A percentile compares a stretch with the other conserved stretches of the same genome.
phyloP scores from a whole-genome alignment of 2,329 filamentous ascomycete species.

The Exophiala oligosperma region DNA sequence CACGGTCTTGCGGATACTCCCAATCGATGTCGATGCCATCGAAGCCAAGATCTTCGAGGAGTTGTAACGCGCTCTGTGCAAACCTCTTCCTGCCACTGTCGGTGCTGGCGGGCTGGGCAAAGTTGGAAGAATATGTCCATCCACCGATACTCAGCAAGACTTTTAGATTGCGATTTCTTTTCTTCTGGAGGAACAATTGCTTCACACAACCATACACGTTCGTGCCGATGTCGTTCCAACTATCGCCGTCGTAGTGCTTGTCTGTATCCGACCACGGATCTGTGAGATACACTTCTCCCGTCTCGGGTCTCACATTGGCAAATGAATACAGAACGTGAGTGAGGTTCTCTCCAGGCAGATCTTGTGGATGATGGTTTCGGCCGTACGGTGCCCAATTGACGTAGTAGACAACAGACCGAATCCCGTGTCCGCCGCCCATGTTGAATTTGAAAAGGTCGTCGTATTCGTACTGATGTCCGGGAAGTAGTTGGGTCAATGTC shows the following conservation, averaged over 20 bases:
- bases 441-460: constrained; percentile 6
- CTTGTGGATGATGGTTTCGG: constrained; percentile 79
- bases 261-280: constrained; percentile 69
- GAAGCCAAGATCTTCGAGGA: constrained; percentile 80
- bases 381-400: constrained; percentile 71
- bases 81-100: constrained; percentile 63
- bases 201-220: constrained; percentile 78
- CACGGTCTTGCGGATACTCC: constrained; percentile 46
- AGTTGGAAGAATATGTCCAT: constrained; percentile 78
- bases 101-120: constrained; percentile 64
- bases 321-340: constrained; percentile 92
- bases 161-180: constrained; percentile 73
- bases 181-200: constrained; percentile 74
- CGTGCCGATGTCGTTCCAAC: constrained; percentile 64
- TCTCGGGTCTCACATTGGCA: constrained; percentile 77
- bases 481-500: constrained; percentile 26
- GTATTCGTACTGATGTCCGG: neutral
- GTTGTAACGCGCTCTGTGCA: constrained; percentile 67
- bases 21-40: constrained; percentile 51
- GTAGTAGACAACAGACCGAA: constrained; percentile 44
- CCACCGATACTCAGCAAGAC: constrained; percentile 80
- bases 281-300: constrained; percentile 75
- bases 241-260: constrained; percentile 69
- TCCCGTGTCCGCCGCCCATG: constrained; percentile 25
- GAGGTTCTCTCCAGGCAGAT: constrained; percentile 75